Evolutionary conservation across 257 asterid genomes (phyloP), one percentile per base, ranked within the genome.

Genomic region (Lycium barbarum): DNA sequence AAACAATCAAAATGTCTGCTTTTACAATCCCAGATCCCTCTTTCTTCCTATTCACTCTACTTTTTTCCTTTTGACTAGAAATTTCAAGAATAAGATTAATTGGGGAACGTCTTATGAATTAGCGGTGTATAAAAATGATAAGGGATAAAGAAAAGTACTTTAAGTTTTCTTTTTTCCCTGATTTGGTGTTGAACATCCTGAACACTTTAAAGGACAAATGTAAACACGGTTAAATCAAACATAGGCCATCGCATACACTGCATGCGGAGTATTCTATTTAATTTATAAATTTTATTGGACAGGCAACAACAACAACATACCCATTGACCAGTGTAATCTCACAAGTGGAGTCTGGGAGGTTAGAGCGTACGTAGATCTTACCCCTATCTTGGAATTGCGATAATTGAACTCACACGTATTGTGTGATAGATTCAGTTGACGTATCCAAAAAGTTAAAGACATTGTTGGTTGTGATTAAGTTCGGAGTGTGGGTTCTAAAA

Each of bases 1-100:
- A 82, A 53, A 86, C 89, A 88, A 89, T 84, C 90, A 80, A 68
- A 65, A 45, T 53, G 14, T 53, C 13, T 53, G 47, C 15, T 13
- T 53, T 78, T 53, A 78, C 33, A 7, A 6, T 22, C 63, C 9
- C 0, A 76, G 0, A 6, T 51, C 63, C 65, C 82, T 76, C 13
- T 76, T 76, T 76, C 45, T 76, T 76, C 63, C 59, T 76, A 15
- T 51, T 76, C 63, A 76, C 81, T 76, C 81, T 76, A 22, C 81
- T 22, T 51, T 20, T 59, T 59, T 49, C 13, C 14, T 14, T 22
- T 51, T 61, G 63, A 51, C 81, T 76, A 76, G 33, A 10, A 22
- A 22, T 6, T 20, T 22, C 18, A 49, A 74, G 11, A 20, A 22
- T 20, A 22, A 49, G 7, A 68, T 68, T 38, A 73, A 38, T 68